Percentiles rank a stretch among this genome's conserved stretches.
These are phyloP conservation scores for Hevea brasiliensis DNA, from an alignment of 345 rosid species.

Conservation along the genomic window DNA sequence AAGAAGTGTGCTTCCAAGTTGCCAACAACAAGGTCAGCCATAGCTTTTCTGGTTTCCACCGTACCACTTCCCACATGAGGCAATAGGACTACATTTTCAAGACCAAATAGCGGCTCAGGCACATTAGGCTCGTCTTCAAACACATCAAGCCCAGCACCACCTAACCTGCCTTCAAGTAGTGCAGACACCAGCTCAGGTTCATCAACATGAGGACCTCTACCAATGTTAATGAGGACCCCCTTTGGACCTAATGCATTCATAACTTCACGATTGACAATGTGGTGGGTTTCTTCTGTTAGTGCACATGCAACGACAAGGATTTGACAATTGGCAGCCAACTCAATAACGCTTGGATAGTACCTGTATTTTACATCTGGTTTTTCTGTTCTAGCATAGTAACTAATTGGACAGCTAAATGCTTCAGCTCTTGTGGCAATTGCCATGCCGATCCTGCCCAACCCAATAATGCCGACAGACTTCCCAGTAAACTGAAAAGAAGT, in stretches of 20 bases:
- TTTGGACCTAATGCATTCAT: conserved; percentile 58
- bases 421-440: conserved; percentile 61
- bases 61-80: conserved; percentile 61
- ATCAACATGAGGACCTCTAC: conserved; percentile 59
- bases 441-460: conserved; percentile 56
- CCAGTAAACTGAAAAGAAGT: conserved; percentile 49
- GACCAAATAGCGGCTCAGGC: conserved; percentile 45
- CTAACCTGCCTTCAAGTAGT: conserved; percentile 53
- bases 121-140: conserved; percentile 57
- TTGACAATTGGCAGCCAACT: conserved; percentile 49
- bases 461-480: conserved; percentile 57
- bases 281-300: conserved; percentile 50
- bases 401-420: conserved; percentile 52
- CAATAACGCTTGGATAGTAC: conserved; percentile 43
- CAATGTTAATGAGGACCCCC: conserved; percentile 62
- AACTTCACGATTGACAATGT: conserved; percentile 45
- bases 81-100: conserved; percentile 53
- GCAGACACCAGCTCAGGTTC: conserved; percentile 66
- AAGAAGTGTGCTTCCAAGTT: conserved; percentile 30
- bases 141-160: conserved; percentile 69
- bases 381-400: conserved; percentile 45
- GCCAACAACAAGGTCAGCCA: conserved; percentile 31
- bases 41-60: conserved; percentile 21
- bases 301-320: conserved; percentile 60
- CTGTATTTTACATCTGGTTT: conserved; percentile 40